phyloP scores from a whole-genome alignment of 352 stramenopile genomes.

The Pythium oligandrum region DNA sequence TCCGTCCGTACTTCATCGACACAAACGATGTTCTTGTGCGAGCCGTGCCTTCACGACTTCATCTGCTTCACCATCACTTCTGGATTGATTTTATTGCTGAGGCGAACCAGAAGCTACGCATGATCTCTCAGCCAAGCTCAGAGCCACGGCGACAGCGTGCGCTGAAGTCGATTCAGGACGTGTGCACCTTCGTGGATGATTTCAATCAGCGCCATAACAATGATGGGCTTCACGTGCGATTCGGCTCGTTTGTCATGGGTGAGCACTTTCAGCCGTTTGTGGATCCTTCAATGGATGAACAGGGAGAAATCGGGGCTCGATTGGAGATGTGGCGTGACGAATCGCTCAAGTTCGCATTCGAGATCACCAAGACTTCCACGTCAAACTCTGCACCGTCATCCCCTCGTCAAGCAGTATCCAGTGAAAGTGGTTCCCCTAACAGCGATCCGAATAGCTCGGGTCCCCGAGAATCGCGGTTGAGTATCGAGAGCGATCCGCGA shows the following conservation, averaged over 20 bases:
- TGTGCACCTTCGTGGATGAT: conserved; percentile 38
- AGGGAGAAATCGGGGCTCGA: conserved; percentile 1
- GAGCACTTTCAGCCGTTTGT: conserved; percentile 5
- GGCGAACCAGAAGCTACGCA: conserved; percentile 61
- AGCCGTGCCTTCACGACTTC: conserved; percentile 56
- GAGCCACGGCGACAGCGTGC: conserved; percentile 26
- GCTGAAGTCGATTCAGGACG: conserved; percentile 22
- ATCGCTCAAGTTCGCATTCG: conserved; percentile 68
- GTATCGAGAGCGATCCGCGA: conserved; percentile 37
- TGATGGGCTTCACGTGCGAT: conserved; percentile 47
- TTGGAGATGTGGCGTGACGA: conserved; percentile 27
- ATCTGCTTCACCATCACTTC: conserved; percentile 70
- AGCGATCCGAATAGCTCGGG: conserved; percentile 47
- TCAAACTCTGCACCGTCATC: not conserved
- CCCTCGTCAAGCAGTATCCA: too few relatives aligned
- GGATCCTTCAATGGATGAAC: not conserved
- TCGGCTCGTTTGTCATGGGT: conserved; percentile 42
- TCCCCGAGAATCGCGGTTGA: conserved; percentile 71
- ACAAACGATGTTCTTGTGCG: conserved; percentile 82
- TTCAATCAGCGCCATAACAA: conserved; percentile 63
- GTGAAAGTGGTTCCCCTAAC: too few relatives aligned
- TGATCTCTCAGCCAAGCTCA: conserved; percentile 57
- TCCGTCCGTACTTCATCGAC: conserved; percentile 74
- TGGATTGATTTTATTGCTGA: conserved; percentile 83
- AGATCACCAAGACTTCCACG: conserved; percentile 24